phyloP scores from a whole-genome alignment of 164 flowering plant species.

The Chimonanthus praecox region DNA sequence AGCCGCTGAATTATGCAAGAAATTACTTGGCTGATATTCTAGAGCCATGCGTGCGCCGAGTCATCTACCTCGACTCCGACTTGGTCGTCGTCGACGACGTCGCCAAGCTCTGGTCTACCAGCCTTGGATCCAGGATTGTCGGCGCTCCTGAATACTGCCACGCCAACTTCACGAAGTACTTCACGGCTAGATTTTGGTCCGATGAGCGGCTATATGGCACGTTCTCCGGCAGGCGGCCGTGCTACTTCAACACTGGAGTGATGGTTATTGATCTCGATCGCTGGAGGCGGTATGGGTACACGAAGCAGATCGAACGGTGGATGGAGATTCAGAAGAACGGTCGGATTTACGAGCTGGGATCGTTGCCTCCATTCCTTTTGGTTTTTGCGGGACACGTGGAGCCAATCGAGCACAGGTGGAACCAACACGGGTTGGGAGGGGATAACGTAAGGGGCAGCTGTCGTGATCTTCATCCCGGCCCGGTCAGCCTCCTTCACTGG shows the following conservation, averaged over 20 bases:
- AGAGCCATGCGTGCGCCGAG: conserved; percentile 32
- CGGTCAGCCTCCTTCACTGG: conserved; percentile 92
- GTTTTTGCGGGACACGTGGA: conserved; percentile 93
- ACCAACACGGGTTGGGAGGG: conserved; percentile 95
- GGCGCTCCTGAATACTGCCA: conserved; percentile 41
- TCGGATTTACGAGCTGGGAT: conserved; percentile 95
- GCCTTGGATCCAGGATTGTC: conserved; percentile 16
- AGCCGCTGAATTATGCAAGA: conserved; percentile 34
- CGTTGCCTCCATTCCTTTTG: conserved; percentile 84
- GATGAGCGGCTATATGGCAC: conserved; percentile 15
- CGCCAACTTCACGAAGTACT: conserved; percentile 36
- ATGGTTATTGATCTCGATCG: conserved; percentile 86
- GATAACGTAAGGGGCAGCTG: conserved; percentile 91
- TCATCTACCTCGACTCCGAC: conserved; percentile 37
- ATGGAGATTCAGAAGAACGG: conserved; percentile 84
- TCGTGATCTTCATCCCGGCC: conserved; percentile 84
- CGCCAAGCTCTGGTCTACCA: conserved; percentile 27
- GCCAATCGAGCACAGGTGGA: conserved; percentile 95
- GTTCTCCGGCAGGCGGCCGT: conserved; percentile 40
- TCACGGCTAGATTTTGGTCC: conserved; percentile 28
- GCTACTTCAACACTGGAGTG: conserved; percentile 97
- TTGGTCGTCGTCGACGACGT: conserved; percentile 35
- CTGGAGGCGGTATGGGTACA: conserved; percentile 82
- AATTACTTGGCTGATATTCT: conserved; percentile 29
- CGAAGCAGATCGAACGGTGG: conserved; percentile 82